These are phyloP conservation scores for Salix brachista DNA, from an alignment of 345 rosid species.

Conservation along the genomic window DNA sequence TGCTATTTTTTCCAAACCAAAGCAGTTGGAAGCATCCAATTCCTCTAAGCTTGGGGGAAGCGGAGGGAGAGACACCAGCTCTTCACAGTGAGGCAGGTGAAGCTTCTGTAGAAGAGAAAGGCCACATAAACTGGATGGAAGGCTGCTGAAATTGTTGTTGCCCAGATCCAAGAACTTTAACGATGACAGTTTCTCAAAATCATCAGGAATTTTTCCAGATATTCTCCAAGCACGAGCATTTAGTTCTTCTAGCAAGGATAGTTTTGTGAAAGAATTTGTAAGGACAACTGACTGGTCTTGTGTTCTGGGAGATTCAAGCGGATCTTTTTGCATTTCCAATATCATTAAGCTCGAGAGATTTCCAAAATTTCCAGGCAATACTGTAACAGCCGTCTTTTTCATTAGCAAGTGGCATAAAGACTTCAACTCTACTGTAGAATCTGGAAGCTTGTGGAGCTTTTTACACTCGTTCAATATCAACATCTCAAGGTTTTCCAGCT, in stretches of 20 bases:
- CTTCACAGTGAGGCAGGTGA: conserved; percentile 25
- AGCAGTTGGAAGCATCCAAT: conserved; percentile 37
- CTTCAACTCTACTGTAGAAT: conserved; percentile 39
- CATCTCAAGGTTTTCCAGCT: conserved; percentile 36
- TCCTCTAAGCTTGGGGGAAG: conserved; percentile 43
- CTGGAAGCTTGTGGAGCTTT: conserved; percentile 40
- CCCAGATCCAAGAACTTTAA: conserved; percentile 35
- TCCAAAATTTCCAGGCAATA: conserved; percentile 43
- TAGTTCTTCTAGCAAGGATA: conserved; percentile 33
- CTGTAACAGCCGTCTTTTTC: conserved; percentile 38
- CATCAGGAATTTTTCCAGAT: conserved; percentile 43
- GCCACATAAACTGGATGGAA: conserved; percentile 46
- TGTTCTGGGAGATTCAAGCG: background rate
- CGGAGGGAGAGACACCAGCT: conserved; percentile 42
- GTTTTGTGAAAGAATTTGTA: conserved; percentile 40
- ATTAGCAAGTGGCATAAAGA: conserved; percentile 33
- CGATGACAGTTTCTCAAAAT: conserved; percentile 40
- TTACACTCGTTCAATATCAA: conserved; percentile 32
- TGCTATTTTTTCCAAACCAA: conserved; percentile 25
- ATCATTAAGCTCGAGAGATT: conserved; percentile 37
- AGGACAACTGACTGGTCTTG: conserved; percentile 2
- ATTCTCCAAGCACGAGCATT: conserved; percentile 46
- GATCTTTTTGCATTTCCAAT: conserved; percentile 40
- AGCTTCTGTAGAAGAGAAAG: conserved; percentile 39
- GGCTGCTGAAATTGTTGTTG: conserved; percentile 37